These are phyloP conservation scores for Apiospora marii DNA, from an alignment of 2,329 filamentous ascomycete genomes.

Conservation along the genomic window DNA sequence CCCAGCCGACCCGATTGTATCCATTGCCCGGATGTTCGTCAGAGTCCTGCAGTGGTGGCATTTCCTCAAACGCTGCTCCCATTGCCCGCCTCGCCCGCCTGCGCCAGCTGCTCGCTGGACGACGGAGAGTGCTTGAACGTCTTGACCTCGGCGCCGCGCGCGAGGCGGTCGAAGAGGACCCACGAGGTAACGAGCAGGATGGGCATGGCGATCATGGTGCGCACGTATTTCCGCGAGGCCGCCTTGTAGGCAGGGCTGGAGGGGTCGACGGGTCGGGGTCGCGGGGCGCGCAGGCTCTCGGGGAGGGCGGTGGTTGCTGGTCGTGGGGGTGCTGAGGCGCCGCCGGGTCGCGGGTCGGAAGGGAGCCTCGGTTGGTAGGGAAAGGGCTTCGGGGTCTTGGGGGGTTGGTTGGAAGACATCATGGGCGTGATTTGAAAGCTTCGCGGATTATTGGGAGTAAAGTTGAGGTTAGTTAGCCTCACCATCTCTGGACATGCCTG, in stretches of 20 bases:
- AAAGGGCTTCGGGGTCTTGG: not conserved
- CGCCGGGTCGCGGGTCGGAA: not conserved
- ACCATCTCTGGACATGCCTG: too few species aligned
- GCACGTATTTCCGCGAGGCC: conserved; percentile 54
- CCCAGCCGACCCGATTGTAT: not conserved
- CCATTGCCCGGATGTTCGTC: not conserved
- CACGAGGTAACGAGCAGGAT: conserved; percentile 64
- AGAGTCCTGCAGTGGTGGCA: not conserved
- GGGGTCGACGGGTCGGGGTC: conserved; percentile 37
- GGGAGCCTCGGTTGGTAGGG: conserved; percentile 5
- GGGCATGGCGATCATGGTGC: conserved; percentile 59
- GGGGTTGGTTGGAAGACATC: not conserved
- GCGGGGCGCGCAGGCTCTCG: conserved; percentile 26
- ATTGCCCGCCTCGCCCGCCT: not conserved
- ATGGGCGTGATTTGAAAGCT: not conserved
- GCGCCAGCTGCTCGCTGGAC: not conserved
- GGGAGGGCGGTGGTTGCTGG: conserved; percentile 16
- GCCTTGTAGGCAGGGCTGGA: conserved; percentile 47
- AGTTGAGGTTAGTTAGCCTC: too few species aligned
- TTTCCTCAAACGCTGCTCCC: not conserved
- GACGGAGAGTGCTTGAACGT: conserved; percentile 19
- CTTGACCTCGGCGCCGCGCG: conserved; percentile 36
- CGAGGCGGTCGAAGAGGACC: conserved; percentile 55
- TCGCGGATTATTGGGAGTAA: not conserved
- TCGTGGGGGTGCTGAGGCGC: not conserved